These are phyloP conservation scores for Tetraselmis striata DNA, from an alignment of 139 green algal species.

Conservation along the genomic window DNA sequence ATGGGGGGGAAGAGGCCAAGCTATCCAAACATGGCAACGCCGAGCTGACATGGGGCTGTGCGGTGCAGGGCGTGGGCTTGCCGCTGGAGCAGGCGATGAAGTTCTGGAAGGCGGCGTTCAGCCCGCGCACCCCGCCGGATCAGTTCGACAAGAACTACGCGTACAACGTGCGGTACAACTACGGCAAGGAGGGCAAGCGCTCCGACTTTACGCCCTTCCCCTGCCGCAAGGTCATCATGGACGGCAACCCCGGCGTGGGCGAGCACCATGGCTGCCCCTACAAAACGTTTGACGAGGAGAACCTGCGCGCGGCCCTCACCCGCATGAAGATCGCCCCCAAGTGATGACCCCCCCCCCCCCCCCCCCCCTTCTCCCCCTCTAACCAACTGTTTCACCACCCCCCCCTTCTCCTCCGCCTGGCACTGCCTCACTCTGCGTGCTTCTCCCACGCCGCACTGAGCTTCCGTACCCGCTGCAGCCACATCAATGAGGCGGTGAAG, in stretches of 20 bases:
- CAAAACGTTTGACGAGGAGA: slow-evolving; percentile 55
- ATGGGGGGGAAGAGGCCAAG: too few relatives aligned
- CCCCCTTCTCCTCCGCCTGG: not conserved
- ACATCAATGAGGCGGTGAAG: slow-evolving; percentile 58
- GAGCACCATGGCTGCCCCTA: slow-evolving; percentile 88
- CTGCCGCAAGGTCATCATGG: slow-evolving; percentile 29
- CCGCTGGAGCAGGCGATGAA: slow-evolving; percentile 81
- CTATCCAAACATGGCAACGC: too few relatives aligned
- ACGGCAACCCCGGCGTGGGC: slow-evolving; percentile 7
- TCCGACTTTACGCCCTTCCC: slow-evolving; percentile 84
- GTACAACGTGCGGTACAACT: slow-evolving; percentile 96
- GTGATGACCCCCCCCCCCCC: not conserved
- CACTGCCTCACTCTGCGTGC: not conserved
- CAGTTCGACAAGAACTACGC: slow-evolving; percentile 96
- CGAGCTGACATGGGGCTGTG: too few relatives aligned
- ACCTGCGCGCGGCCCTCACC: slow-evolving; percentile 49
- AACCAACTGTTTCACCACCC: not conserved
- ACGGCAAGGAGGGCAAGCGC: slow-evolving; percentile 92
- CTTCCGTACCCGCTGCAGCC: slow-evolving; percentile 6
- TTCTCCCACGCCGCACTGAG: not conserved
- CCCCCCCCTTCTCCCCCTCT: not conserved
- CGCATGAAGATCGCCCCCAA: slow-evolving; percentile 34
- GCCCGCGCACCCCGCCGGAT: slow-evolving; percentile 44
- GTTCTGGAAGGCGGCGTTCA: slow-evolving; percentile 89
- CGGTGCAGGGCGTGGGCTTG: slow-evolving; percentile 71